Evolutionary conservation across 768 basidiomycete species (phyloP).

Genomic region (Mycena albidolilacea): DNA sequence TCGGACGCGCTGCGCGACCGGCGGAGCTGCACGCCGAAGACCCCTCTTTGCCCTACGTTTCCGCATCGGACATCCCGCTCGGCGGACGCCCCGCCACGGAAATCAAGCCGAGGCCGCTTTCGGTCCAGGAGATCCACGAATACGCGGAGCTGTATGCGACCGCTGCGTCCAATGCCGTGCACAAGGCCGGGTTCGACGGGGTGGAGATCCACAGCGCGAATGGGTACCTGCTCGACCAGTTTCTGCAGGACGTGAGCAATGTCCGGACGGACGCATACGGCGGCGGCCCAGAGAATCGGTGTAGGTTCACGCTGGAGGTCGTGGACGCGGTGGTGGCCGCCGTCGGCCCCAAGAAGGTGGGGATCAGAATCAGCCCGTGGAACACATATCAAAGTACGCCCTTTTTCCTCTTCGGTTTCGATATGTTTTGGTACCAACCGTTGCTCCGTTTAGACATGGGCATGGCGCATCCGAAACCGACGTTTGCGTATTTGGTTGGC

Average conservation of each 20-base stretch:
- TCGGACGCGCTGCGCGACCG: constrained; percentile 60
- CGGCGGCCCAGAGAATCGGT: constrained; percentile 73
- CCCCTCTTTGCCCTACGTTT: constrained; percentile 49
- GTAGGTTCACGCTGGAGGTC: constrained; percentile 70
- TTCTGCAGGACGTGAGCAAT: constrained; percentile 72
- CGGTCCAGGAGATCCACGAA: constrained; percentile 63
- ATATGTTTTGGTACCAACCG: constrained; percentile 37
- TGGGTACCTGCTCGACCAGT: constrained; percentile 71
- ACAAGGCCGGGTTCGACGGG: constrained; percentile 78
- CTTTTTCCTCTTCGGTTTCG: constrained; percentile 15
- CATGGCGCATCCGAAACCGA: constrained; percentile 69
- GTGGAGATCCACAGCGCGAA: constrained; percentile 62
- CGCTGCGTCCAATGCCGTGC: constrained; percentile 49
- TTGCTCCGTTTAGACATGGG: constrained; percentile 57
- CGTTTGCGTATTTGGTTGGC: constrained; percentile 65
- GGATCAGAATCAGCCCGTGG: constrained; percentile 74
- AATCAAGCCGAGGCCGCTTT: constrained; percentile 57
- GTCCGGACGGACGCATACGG: constrained; percentile 77
- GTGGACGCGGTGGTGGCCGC: constrained; percentile 65
- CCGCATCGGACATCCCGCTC: constrained; percentile 52
- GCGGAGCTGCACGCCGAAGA: constrained; percentile 54
- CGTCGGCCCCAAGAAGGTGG: constrained; percentile 68
- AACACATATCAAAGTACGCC: constrained; percentile 54
- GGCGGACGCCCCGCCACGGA: constrained; percentile 17
- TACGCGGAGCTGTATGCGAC: constrained; percentile 66